Evolutionary conservation across 2,329 filamentous ascomycete species (phyloP).

Genomic region (Rhexocercosporidium sp.): DNA sequence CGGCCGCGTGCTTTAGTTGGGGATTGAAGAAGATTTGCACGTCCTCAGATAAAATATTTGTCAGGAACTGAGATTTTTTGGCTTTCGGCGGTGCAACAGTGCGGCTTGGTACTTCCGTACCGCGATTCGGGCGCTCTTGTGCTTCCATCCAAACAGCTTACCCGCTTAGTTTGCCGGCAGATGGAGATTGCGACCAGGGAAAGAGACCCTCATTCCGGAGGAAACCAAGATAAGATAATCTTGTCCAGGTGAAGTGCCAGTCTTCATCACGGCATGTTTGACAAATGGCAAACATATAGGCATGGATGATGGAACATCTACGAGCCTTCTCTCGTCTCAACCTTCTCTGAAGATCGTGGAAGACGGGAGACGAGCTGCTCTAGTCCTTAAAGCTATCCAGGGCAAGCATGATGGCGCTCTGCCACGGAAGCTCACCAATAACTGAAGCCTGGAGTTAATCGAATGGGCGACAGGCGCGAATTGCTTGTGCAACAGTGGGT

Average conservation of each 20-base stretch:
- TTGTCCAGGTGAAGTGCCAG: not conserved
- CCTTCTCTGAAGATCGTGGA: not conserved
- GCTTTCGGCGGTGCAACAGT: not conserved
- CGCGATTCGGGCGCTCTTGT: not conserved
- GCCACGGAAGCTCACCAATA: not conserved
- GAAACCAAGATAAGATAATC: not conserved
- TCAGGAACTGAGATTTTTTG: not conserved
- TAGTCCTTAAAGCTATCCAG: not conserved
- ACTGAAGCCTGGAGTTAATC: not conserved
- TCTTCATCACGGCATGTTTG: not conserved
- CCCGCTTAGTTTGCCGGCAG: not conserved
- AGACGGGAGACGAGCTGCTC: too few species aligned
- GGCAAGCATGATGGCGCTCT: not conserved
- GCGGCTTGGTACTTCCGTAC: too few species aligned
- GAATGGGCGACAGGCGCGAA: not conserved
- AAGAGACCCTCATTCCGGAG: not conserved
- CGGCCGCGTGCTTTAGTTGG: not conserved
- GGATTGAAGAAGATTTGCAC: not conserved
- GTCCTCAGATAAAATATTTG: not conserved
- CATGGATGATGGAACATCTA: slow-evolving; percentile 3
- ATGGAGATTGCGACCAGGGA: not conserved
- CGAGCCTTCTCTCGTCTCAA: not conserved
- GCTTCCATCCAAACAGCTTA: not conserved
- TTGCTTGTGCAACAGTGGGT: not conserved
- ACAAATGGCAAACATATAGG: not conserved